Evolutionary conservation across 371 early-diverging fungal species (phyloP).

Genomic region (Entomophthora muscae): DNA sequence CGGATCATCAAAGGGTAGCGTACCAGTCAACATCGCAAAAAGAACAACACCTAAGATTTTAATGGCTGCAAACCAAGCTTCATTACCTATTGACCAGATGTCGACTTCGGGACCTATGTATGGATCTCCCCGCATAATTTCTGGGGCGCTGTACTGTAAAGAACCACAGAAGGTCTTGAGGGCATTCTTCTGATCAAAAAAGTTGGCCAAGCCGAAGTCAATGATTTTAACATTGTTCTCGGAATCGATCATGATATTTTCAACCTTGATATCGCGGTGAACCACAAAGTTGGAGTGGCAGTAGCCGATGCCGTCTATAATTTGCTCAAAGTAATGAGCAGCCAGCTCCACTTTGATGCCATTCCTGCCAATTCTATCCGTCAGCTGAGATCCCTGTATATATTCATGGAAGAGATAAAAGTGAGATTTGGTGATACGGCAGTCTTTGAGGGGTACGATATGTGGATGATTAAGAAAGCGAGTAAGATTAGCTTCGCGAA

Average conservation of each 20-base stretch:
- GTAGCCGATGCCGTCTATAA: constrained; percentile 8
- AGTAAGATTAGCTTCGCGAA: constrained; percentile 11
- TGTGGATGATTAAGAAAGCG: constrained; percentile 7
- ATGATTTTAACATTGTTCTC: constrained; percentile 7
- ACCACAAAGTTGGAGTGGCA: constrained; percentile 10
- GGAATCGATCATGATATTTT: constrained; percentile 10
- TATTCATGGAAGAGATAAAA: constrained; percentile 11
- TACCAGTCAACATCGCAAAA: constrained; percentile 11
- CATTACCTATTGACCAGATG: constrained; percentile 11
- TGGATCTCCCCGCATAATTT: constrained; percentile 11
- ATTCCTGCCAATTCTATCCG: constrained; percentile 9
- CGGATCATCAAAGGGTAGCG: constrained; percentile 11
- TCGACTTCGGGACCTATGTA: constrained; percentile 12
- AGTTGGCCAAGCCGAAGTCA: constrained; percentile 12
- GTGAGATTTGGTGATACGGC: constrained; percentile 7
- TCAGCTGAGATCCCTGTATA: constrained; percentile 6
- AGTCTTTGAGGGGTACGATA: constrained; percentile 10
- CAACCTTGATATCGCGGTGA: constrained; percentile 11
- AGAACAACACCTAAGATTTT: constrained; percentile 8
- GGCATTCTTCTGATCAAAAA: constrained; percentile 4
- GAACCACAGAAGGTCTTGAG: constrained; percentile 11
- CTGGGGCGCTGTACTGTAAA: constrained; percentile 10
- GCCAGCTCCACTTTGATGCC: constrained; percentile 6
- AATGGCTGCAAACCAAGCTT: neutral
- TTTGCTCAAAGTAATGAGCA: constrained; percentile 9